A percentile compares a stretch with the other conserved stretches of the same genome.
phyloP scores from a whole-genome alignment of 176 grass and related monocot species.

The Aegilops tauschii region DNA sequence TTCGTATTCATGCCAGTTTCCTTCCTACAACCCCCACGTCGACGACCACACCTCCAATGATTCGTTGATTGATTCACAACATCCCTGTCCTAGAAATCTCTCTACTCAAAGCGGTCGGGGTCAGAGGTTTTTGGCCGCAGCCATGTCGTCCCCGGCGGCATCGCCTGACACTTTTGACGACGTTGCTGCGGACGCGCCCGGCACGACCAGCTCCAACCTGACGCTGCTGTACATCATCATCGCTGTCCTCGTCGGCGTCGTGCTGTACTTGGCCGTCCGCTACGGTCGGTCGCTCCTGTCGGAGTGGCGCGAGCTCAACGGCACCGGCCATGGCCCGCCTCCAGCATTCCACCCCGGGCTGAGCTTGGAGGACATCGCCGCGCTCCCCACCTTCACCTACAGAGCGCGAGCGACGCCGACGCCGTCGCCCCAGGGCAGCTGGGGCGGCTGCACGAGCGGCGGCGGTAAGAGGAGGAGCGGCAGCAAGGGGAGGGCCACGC shows the following conservation, averaged over 20 bases:
- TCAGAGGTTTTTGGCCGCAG: not conserved
- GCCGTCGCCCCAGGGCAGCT: not conserved
- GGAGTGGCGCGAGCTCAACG: slow-evolving; percentile 18
- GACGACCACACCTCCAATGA: slow-evolving; percentile 22
- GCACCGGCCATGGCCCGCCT: not conserved
- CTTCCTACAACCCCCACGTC: slow-evolving; percentile 1
- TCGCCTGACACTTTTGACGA: not conserved
- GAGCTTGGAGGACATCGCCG: slow-evolving; percentile 38
- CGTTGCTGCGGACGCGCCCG: not conserved
- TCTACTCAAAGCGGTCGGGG: not conserved
- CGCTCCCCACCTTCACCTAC: slow-evolving; percentile 53
- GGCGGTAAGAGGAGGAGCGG: not conserved
- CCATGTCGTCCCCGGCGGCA: slow-evolving; percentile 11
- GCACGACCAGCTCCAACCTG: slow-evolving; percentile 22
- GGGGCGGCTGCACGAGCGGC: not conserved
- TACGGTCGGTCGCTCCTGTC: slow-evolving; percentile 19
- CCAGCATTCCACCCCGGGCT: not conserved
- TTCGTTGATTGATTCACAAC: slow-evolving; percentile 15
- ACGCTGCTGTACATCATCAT: slow-evolving; percentile 50
- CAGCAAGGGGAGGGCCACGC: slow-evolving; percentile 2
- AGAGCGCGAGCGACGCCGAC: not conserved
- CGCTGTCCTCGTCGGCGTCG: slow-evolving; percentile 23
- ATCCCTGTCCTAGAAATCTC: slow-evolving; percentile 14
- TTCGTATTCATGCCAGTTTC: not conserved
- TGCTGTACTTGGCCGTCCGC: slow-evolving; percentile 37